Percentiles rank a stretch among this genome's conserved stretches.
phyloP scores from a whole-genome alignment of 73 alveolate species.

The Durusdinium trenchii region DNA sequence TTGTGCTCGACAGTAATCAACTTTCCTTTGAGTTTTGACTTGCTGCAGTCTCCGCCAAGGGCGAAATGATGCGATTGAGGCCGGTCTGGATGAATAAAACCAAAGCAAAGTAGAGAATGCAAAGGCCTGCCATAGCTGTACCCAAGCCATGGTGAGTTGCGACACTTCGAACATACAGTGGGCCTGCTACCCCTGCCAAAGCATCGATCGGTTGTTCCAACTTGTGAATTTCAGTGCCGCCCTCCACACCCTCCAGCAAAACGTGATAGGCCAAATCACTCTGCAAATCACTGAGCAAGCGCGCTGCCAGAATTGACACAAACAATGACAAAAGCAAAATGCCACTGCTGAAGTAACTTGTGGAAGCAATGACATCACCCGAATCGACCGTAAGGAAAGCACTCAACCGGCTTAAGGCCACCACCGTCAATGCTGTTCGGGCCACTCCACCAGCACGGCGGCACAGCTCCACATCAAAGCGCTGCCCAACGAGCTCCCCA shows the following conservation, averaged over 20 bases:
- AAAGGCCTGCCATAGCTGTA: constrained; percentile 31
- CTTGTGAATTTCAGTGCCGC: background rate
- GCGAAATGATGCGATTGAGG: background rate
- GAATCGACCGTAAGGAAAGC: background rate
- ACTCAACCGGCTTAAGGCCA: constrained; percentile 33
- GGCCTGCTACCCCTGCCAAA: constrained; percentile 59
- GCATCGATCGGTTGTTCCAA: constrained; percentile 39
- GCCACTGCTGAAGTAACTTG: too few species aligned
- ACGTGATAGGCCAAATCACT: background rate
- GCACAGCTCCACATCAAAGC: background rate
- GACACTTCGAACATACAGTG: constrained; percentile 29
- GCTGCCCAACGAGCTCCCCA: background rate
- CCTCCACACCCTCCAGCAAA: background rate
- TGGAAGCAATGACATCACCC: background rate
- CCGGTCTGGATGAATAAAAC: background rate
- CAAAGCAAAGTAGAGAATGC: background rate
- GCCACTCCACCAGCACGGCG: background rate
- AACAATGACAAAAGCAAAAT: background rate
- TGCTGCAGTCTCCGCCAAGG: too few species aligned
- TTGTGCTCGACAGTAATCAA: too few species aligned
- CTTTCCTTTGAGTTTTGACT: too few species aligned
- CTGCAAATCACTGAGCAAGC: constrained; percentile 28
- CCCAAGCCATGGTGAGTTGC: constrained; percentile 31
- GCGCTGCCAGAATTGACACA: constrained; percentile 32
- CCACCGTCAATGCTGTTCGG: background rate